phyloP scores from a whole-genome alignment of 2,329 filamentous ascomycete species.

The Alternaria sp. region DNA sequence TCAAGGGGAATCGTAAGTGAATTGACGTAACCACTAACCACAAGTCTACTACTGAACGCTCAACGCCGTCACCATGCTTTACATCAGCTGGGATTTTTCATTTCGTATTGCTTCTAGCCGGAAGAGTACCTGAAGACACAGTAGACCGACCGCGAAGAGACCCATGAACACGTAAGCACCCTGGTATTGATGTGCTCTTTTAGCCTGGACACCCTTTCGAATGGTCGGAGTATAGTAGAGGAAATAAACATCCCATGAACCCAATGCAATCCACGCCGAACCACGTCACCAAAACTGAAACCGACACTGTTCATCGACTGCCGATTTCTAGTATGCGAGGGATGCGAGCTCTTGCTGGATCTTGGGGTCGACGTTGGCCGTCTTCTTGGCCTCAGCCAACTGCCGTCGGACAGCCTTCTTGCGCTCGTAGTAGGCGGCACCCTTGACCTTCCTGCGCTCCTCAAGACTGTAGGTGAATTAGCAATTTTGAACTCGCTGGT shows the following conservation, averaged over 20 bases:
- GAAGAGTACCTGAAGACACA: conserved; percentile 50
- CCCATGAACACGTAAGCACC: conserved; percentile 52
- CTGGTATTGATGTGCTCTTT: conserved; percentile 50
- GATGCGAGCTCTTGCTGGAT: conserved; percentile 86
- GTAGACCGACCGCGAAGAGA: conserved; percentile 51
- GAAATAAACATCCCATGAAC: conserved; percentile 51
- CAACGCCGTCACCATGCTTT: conserved; percentile 48
- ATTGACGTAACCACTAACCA: conserved; percentile 31
- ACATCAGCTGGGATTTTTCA: conserved; percentile 51
- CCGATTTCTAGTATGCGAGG: conserved; percentile 81
- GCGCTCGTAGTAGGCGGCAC: conserved; percentile 98
- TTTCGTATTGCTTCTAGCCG: conserved; percentile 52
- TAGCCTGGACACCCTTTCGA: conserved; percentile 51
- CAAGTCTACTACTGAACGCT: conserved; percentile 28
- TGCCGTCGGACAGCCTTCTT: conserved; percentile 97
- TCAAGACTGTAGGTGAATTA: conserved; percentile 74
- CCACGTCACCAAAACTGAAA: conserved; percentile 43
- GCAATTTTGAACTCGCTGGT: conserved; percentile 10
- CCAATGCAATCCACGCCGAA: conserved; percentile 52
- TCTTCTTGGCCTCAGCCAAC: conserved; percentile 92
- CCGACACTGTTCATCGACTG: conserved; percentile 42
- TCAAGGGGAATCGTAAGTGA: conserved; percentile 28
- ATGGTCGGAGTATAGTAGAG: conserved; percentile 50
- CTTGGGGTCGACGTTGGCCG: conserved; percentile 84
- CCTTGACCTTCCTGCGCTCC: conserved; percentile 99